Base-by-base conservation (phyloP, 1,284 basidiomycete species). In the Cryptococcus depauperatus region DNA sequence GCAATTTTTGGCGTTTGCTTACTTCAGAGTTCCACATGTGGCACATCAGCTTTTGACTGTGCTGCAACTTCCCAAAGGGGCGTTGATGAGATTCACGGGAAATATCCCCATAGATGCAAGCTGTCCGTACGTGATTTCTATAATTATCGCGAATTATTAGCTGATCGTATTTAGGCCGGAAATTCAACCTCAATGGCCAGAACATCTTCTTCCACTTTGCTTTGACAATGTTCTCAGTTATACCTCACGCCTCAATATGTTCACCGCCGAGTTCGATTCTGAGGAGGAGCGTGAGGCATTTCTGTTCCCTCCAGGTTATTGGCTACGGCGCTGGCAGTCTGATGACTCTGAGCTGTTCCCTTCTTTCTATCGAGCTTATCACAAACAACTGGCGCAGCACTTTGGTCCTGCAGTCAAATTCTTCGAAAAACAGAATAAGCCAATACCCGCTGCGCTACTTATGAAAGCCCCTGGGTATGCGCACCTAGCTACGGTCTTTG, bases 321-420 rank as follows among this genome's bases (percentile, higher is more conserved):
- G 71, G 71, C 56, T 73, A 4, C 61, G 71, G 6, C 62, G 71
- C 40, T 73, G 70, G 70, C 71, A 73, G 52, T 72, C 70, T 21
- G 71, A 73, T 50, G 75, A 76, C 51, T 75, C 74, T 4, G 75
- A 76, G 55, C 64, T 76, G 3, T 75, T 75, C 50, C 74, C 74
- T 14, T 70, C 74, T 0, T 76, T 76, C 63, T 75, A 75, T 58
- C 69, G 74, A 44, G 73, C 74, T 0, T 76, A 76, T 51, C 73
- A 76, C 52, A 66, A 70, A 23, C 73, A 74, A 51, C 65, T 76
- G 10, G 72, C 73, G 3, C 45, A 51, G 4, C 72, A 72, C 51
- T 65, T 75, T 25, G 60, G 69, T 34, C 71, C 54, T 5, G 63
- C 59, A 3, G 46, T 71, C 33, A 58, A 68, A 41, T 52, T 62